Evolutionary conservation across 2,329 filamentous ascomycete genomes (phyloP).

Genomic region (Botrytis medusae): DNA sequence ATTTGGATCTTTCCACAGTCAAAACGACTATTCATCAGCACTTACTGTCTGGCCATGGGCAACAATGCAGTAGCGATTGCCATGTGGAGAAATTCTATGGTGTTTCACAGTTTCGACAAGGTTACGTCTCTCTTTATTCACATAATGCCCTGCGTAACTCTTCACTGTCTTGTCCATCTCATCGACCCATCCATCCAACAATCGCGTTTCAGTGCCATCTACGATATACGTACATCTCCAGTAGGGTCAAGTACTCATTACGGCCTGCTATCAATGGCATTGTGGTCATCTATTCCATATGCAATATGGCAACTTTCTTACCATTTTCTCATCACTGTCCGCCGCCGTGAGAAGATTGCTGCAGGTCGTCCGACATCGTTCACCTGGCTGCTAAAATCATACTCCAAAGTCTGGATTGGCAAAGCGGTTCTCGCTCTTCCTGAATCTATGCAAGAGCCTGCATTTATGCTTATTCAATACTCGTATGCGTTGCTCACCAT

Average conservation of each 20-base stretch:
- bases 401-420: slow-evolving; percentile 86
- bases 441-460: slow-evolving; percentile 72
- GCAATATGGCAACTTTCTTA: slow-evolving; percentile 89
- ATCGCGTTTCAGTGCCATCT: slow-evolving; percentile 78
- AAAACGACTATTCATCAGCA: slow-evolving; percentile 86
- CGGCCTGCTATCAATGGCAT: slow-evolving; percentile 77
- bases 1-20: slow-evolving; percentile 90
- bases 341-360: slow-evolving; percentile 92
- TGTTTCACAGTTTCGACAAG: slow-evolving; percentile 98
- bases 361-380: slow-evolving; percentile 95
- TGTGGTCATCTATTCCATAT: slow-evolving; percentile 93
- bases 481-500: slow-evolving; percentile 87
- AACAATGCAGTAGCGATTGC: slow-evolving; percentile 98
- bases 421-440: slow-evolving; percentile 80
- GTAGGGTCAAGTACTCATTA: slow-evolving; percentile 79
- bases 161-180: slow-evolving; percentile 90
- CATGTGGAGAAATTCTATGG: slow-evolving; percentile 98
- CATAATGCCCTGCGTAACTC: slow-evolving; percentile 94
- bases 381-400: slow-evolving; percentile 92
- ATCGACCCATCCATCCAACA: slow-evolving; percentile 64
- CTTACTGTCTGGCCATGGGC: slow-evolving; percentile 89
- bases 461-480: slow-evolving; percentile 98
- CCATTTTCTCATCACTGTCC: slow-evolving; percentile 92
- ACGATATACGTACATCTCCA: slow-evolving; percentile 68
- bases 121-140: slow-evolving; percentile 97